phyloP scores from a whole-genome alignment of 2,329 filamentous ascomycete species.

The Parastagonospora avenae region DNA sequence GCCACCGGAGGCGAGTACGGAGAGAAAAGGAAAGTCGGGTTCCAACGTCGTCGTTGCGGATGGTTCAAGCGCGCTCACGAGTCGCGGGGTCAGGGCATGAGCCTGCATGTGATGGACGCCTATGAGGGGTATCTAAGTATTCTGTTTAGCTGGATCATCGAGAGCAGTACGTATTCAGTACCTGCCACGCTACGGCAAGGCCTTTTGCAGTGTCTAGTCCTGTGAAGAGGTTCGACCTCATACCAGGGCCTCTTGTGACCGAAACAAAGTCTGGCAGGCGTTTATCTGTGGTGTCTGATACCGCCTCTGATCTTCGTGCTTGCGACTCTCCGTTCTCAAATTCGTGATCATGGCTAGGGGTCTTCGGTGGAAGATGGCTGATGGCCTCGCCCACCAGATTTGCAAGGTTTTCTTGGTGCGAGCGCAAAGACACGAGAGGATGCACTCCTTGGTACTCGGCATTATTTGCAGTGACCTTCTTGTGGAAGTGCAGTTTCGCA shows the following conservation, averaged over 20 bases:
- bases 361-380: constrained; percentile 53
- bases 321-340: background rate
- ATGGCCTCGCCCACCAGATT: constrained; percentile 70
- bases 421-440: constrained; percentile 74
- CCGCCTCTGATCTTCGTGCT: background rate
- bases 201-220: constrained; percentile 88
- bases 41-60: background rate
- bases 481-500: constrained; percentile 74
- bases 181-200: constrained; percentile 77
- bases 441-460: constrained; percentile 77
- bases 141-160: constrained; percentile 2
- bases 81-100: constrained; percentile 84
- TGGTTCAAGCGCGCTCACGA: constrained; percentile 67
- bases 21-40: constrained; percentile 78
- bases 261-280: constrained; percentile 79
- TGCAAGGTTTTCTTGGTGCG: constrained; percentile 75
- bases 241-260: constrained; percentile 88
- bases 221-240: constrained; percentile 76
- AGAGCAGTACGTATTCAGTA: constrained; percentile 10
- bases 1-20: constrained; percentile 87
- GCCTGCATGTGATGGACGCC: constrained; percentile 98
- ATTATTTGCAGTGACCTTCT: constrained; percentile 82
- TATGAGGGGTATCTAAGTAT: constrained; percentile 68
- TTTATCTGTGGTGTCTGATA: constrained; percentile 6
- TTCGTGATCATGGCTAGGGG: background rate